These are phyloP conservation scores for Candida saitoana DNA, from an alignment of 805 yeast species.

Conservation along the genomic window DNA sequence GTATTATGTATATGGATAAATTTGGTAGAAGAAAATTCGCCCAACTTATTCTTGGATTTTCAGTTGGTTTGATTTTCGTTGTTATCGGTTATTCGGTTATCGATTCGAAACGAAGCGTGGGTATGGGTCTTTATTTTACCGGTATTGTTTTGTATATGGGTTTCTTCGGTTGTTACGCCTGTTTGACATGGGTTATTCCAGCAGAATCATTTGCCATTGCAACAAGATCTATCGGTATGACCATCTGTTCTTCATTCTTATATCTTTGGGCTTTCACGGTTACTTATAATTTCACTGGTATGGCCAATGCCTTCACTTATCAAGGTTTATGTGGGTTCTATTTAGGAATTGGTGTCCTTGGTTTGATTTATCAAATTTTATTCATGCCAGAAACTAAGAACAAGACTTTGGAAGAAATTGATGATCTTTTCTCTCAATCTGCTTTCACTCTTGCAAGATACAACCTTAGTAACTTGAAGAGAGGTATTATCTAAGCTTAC, in stretches of 20 bases:
- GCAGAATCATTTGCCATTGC: slow-evolving; percentile 59
- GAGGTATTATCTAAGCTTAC: background rate
- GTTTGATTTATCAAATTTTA: slow-evolving; percentile 48
- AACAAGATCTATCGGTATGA: slow-evolving; percentile 63
- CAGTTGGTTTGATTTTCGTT: slow-evolving; percentile 56
- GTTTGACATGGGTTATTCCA: slow-evolving; percentile 67
- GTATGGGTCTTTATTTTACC: slow-evolving; percentile 57
- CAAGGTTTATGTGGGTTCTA: slow-evolving; percentile 67
- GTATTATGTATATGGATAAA: slow-evolving; percentile 53
- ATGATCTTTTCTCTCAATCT: slow-evolving; percentile 52
- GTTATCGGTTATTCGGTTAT: slow-evolving; percentile 52
- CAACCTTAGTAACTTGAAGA: slow-evolving; percentile 30
- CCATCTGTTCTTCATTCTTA: slow-evolving; percentile 51
- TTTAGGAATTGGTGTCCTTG: slow-evolving; percentile 62
- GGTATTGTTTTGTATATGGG: slow-evolving; percentile 63
- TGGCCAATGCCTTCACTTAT: slow-evolving; percentile 54
- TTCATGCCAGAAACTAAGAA: slow-evolving; percentile 73
- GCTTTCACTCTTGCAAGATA: slow-evolving; percentile 35
- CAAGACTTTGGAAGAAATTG: slow-evolving; percentile 69
- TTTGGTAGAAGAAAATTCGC: slow-evolving; percentile 63
- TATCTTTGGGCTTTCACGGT: slow-evolving; percentile 62
- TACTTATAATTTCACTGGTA: slow-evolving; percentile 57
- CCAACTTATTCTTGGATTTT: slow-evolving; percentile 51
- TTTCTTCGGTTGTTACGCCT: slow-evolving; percentile 64
- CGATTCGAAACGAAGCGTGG: slow-evolving; percentile 39